Evolutionary conservation across 768 basidiomycete genomes (phyloP), one percentile per base, ranked within the genome.

Genomic region (Boletus speciosus): DNA sequence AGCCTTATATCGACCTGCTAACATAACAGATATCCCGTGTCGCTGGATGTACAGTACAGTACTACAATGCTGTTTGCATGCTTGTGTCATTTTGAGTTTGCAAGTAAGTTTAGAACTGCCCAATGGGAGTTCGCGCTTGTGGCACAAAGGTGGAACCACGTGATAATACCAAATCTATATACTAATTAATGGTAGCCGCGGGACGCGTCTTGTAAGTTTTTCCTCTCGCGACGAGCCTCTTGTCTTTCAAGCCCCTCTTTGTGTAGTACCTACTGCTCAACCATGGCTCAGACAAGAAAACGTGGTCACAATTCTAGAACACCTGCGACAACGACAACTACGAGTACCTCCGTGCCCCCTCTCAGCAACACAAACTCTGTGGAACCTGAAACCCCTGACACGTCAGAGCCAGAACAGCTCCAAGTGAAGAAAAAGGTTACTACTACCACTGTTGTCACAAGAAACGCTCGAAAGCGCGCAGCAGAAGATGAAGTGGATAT

Each of bases 361-460:
- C 58, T 78, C 59, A 84, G 80, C 59, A 70, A 74, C 32, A 66
- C 69, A 48, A 69, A 71, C 23, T 81, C 83, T 32, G 71, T 72
- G 39, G 70, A 76, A 63, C 65, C 68, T 31, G 77, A 77, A 61
- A 83, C 83, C 47, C 83, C 84, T 61, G 71, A 71, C 39, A 83
- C 82, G 31, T 85, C 83, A 25, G 72, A 71, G 36, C 61, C 66
- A 38, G 70, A 67, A 31, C 42, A 57, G 29, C 52, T n/a, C 25
- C 10, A 16, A 5, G 29, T 35, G 23, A 48, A 62, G 23, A 47
- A 56, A n/a, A 34, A 35, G 11, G 25, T 48, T 15, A 25, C 21
- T 35, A 42, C 41, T 10, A 39, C 51, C 29, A 10, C 51, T 36
- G 2, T 49, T 15, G 23, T 45, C 35, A 59, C 49, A 23, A 59